Conservation (phyloP, 129 eudicot species). For the Helichrysum umbraculigerum region DNA sequence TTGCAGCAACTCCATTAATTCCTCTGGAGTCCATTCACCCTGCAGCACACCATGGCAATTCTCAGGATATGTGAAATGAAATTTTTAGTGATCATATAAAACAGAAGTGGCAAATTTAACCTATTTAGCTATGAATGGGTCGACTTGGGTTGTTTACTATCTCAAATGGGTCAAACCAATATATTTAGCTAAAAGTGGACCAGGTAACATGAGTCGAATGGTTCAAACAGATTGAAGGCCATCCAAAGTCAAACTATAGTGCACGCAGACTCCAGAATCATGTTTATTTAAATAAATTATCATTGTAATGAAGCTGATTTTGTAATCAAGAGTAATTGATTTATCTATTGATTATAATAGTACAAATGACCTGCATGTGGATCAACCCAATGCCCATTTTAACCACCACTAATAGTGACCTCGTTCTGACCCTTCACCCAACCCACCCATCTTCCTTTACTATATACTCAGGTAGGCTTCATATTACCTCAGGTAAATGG, state of each 20-base stretch:
- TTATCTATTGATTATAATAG: neutral
- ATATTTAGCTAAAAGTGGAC: neutral
- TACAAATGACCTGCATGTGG: neutral
- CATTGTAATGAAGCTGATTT: neutral
- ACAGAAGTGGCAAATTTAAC: neutral
- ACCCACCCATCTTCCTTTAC: neutral
- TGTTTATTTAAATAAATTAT: no score
- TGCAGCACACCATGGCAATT: conserved; percentile 31
- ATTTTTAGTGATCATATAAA: neutral
- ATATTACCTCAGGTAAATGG: conserved; percentile 85
- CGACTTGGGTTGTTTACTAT: neutral
- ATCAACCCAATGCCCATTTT: neutral
- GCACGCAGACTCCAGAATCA: no score
- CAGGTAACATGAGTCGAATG: neutral
- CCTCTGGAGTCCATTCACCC: conserved; percentile 81
- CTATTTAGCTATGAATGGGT: neutral
- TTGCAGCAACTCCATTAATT: conserved; percentile 81
- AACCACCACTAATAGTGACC: neutral
- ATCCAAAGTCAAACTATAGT: neutral
- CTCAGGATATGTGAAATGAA: conserved; percentile 13
- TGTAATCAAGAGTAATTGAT: neutral
- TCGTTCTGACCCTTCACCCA: neutral
- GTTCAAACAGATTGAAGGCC: neutral
- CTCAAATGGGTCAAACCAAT: neutral
- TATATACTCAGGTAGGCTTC: no score